Conservation (phyloP, 2,329 filamentous ascomycete species). For the Xylaria sp. region DNA sequence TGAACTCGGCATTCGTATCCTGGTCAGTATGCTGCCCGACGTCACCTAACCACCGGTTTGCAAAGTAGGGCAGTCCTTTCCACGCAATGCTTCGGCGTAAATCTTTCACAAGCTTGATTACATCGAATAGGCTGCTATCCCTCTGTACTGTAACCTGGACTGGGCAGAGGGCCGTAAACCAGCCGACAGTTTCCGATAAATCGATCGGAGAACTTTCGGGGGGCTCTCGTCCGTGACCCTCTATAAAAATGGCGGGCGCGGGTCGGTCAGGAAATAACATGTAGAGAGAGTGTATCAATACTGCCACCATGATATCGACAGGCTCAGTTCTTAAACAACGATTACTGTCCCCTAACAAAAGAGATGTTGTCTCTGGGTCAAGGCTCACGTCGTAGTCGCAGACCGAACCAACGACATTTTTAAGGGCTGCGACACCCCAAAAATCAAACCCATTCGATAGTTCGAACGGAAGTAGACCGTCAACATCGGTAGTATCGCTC, state of each 20-base stretch:
- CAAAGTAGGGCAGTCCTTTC: conserved; percentile 10
- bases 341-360: conserved; percentile 7
- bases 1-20: conserved; percentile 1
- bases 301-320: conserved; percentile 7
- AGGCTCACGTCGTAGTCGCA: background rate
- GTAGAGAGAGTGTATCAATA: background rate
- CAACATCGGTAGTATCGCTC: conserved; percentile 6
- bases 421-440: conserved; percentile 3
- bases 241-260: conserved; percentile 6
- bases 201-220: background rate
- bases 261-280: conserved; percentile 6
- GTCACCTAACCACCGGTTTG: conserved; percentile 2
- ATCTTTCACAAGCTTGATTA: conserved; percentile 5
- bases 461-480: conserved; percentile 8
- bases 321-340: conserved; percentile 1
- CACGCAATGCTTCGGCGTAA: conserved; percentile 2
- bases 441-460: conserved; percentile 9
- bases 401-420: conserved; percentile 5
- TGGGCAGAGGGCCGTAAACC: conserved; percentile 16
- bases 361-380: conserved; percentile 1
- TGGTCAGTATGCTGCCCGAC: conserved; percentile 3
- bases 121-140: background rate
- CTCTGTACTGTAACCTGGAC: background rate
- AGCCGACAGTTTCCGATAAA: conserved; percentile 13
- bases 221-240: conserved; percentile 13